Evolutionary conservation across 2,329 filamentous ascomycete species (phyloP).

Genomic region (Aspergillus aculeatus): DNA sequence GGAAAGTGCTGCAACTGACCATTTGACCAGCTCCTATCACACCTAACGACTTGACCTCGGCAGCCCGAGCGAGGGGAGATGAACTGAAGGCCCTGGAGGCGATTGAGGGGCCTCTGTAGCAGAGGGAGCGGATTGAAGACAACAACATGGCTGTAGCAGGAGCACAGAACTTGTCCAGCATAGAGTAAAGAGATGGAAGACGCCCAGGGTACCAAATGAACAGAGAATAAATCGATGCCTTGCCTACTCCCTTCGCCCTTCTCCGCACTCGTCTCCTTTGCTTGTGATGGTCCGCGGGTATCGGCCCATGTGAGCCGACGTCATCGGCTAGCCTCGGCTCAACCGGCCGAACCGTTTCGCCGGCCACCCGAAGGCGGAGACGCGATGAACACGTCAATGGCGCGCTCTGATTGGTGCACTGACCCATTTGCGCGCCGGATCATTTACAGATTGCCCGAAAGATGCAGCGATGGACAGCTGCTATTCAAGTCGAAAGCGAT

Average conservation of each 20-base stretch:
- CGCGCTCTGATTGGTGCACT: constrained; percentile 26
- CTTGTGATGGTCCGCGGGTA: not conserved
- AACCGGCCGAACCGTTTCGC: constrained; percentile 16
- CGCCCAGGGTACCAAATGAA: not conserved
- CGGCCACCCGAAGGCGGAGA: constrained; percentile 14
- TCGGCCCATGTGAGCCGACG: constrained; percentile 24
- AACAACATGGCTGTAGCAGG: constrained; percentile 34
- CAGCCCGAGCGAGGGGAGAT: constrained; percentile 59
- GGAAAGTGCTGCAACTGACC: constrained; percentile 54
- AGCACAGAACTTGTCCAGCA: not conserved
- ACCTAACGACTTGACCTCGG: constrained; percentile 81
- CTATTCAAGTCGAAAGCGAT: not conserved
- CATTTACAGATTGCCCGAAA: not conserved
- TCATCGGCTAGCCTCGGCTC: constrained; percentile 35
- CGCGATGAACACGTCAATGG: constrained; percentile 31
- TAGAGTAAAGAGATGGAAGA: not conserved
- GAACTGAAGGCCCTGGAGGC: constrained; percentile 66
- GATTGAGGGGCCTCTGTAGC: constrained; percentile 35
- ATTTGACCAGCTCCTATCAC: constrained; percentile 96
- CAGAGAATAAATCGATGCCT: not conserved
- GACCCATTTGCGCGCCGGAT: not conserved
- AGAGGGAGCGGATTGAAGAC: constrained; percentile 33
- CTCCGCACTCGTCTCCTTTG: constrained; percentile 19
- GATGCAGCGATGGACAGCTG: not conserved
- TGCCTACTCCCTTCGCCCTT: not conserved